These are phyloP conservation scores for Diplodia mutila DNA, from an alignment of 2,329 filamentous ascomycete genomes.

Conservation along the genomic window DNA sequence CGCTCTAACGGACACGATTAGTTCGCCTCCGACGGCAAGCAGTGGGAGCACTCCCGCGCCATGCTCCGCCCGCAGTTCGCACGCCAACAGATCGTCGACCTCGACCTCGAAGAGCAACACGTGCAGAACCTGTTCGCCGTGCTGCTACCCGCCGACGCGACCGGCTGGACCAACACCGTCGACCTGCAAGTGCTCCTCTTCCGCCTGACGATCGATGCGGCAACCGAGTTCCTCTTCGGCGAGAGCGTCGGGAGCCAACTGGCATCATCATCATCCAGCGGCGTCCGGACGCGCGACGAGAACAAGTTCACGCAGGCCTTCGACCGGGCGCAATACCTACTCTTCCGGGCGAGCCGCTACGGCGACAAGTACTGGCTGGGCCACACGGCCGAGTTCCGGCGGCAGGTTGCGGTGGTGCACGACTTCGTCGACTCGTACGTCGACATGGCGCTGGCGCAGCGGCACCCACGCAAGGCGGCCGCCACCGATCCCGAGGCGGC, in stretches of 20 bases:
- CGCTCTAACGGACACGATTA: too few species aligned
- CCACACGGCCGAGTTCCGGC: neutral
- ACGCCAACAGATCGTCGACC: slow-evolving; percentile 56
- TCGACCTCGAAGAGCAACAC: slow-evolving; percentile 64
- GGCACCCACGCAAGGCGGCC: slow-evolving; percentile 31
- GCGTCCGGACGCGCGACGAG: too few species aligned
- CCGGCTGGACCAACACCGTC: slow-evolving; percentile 49
- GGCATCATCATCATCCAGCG: neutral
- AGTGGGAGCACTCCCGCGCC: slow-evolving; percentile 43
- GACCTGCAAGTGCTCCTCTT: slow-evolving; percentile 51
- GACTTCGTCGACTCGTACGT: slow-evolving; percentile 51
- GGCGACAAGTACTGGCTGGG: slow-evolving; percentile 40
- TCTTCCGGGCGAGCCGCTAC: slow-evolving; percentile 40
- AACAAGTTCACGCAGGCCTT: neutral
- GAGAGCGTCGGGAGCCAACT: slow-evolving; percentile 19
- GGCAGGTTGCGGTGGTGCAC: slow-evolving; percentile 32
- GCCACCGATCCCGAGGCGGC: too few species aligned
- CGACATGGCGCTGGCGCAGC: slow-evolving; percentile 48
- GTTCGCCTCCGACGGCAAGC: slow-evolving; percentile 52
- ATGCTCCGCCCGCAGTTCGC: slow-evolving; percentile 60
- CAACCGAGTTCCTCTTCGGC: too few species aligned
- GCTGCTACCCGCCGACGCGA: slow-evolving; percentile 53
- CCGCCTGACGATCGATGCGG: slow-evolving; percentile 52
- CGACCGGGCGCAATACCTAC: neutral
- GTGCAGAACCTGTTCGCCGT: slow-evolving; percentile 60